These are phyloP conservation scores for Chionographis japonica DNA, from an alignment of 106 monocot genomes.

Conservation along the genomic window DNA sequence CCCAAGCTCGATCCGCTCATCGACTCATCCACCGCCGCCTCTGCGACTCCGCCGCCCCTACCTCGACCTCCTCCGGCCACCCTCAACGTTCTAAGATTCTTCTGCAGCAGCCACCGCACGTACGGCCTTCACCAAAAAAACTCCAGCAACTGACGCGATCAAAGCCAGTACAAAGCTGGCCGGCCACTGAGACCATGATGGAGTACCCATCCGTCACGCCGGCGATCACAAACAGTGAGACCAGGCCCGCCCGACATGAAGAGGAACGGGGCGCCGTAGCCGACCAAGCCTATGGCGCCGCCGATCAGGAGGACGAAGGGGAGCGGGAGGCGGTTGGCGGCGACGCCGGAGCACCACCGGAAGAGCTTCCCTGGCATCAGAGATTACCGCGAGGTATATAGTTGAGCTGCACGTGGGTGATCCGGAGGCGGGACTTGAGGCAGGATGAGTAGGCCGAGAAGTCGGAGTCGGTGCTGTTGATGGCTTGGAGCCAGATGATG, in stretches of 20 bases:
- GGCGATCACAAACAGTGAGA: not conserved
- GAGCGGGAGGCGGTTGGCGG: conserved; percentile 10
- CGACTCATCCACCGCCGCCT: not conserved
- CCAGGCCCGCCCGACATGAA: not conserved
- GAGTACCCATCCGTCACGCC: not conserved
- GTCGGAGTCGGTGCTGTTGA: conserved; percentile 32
- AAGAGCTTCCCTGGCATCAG: conserved; percentile 18
- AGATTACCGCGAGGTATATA: conserved; percentile 13
- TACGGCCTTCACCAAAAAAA: not conserved
- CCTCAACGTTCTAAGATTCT: not conserved
- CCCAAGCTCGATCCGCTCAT: not conserved
- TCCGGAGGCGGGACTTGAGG: conserved; percentile 25
- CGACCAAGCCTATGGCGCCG: conserved; percentile 1
- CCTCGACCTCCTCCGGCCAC: no score
- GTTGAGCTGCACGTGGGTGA: conserved; percentile 18
- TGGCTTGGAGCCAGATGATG: conserved; percentile 39
- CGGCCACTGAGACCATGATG: not conserved
- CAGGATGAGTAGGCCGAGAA: conserved; percentile 40
- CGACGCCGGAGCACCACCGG: conserved; percentile 10
- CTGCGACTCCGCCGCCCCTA: not conserved
- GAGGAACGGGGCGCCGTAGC: conserved; percentile 18
- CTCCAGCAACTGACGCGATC: not conserved
- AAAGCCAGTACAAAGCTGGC: not conserved
- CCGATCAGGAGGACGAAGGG: conserved; percentile 8
- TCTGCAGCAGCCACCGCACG: not conserved